These are phyloP conservation scores for Gypsophila paniculata DNA, from an alignment of 179 eudicot species.

Conservation along the genomic window DNA sequence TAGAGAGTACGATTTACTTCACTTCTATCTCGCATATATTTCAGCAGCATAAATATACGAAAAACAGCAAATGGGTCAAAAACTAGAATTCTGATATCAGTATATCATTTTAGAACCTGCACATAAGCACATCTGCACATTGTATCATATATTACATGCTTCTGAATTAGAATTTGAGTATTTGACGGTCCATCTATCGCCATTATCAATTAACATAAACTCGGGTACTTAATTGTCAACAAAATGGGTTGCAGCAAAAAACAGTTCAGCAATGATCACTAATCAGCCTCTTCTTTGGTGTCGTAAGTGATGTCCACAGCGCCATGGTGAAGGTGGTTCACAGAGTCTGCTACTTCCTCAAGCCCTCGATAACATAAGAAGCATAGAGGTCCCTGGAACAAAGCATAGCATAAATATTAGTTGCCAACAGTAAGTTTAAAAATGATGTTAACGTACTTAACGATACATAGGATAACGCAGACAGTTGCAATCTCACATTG, in stretches of 20 bases:
- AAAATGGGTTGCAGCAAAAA: not conserved
- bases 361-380: constrained; percentile 64
- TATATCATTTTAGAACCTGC: constrained; percentile 2
- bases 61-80: not conserved
- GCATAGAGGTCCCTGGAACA: constrained; percentile 74
- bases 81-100: not conserved
- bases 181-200: constrained; percentile 16
- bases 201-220: constrained; percentile 13
- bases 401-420: constrained; percentile 4
- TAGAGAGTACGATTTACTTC: not conserved
- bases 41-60: not conserved
- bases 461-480: not conserved
- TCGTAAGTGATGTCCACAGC: not conserved
- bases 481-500: constrained; percentile 43
- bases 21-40: not conserved
- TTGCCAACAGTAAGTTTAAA: not conserved
- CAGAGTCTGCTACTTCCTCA: constrained; percentile 47
- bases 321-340: not conserved
- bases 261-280: not conserved
- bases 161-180: constrained; percentile 1
- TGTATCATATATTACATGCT: constrained; percentile 16
- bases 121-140: not conserved
- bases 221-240: not conserved
- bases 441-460: not conserved
- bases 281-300: constrained; percentile 4